These are phyloP conservation scores for Trichosporon asahii DNA, from an alignment of 1,284 basidiomycete genomes.

Conservation along the genomic window DNA sequence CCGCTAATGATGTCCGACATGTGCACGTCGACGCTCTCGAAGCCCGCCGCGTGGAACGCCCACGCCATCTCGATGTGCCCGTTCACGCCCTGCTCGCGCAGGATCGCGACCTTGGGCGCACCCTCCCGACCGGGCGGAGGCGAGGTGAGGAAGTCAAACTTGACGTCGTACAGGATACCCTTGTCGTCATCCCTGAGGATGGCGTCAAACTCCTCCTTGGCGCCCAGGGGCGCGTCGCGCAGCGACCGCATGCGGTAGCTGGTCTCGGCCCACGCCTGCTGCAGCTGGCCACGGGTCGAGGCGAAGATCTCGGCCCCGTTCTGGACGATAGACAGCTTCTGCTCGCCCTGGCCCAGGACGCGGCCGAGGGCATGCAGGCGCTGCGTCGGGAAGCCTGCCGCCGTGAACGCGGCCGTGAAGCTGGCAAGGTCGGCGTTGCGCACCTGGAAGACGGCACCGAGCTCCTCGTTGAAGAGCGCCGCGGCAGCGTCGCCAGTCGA, in stretches of 20 bases:
- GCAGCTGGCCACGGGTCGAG: conserved; percentile 67
- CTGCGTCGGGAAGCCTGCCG: conserved; percentile 67
- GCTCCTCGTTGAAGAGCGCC: conserved; percentile 90
- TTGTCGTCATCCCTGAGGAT: conserved; percentile 64
- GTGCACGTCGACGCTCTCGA: conserved; percentile 91
- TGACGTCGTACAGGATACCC: conserved; percentile 76
- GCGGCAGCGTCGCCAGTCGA: conserved; percentile 59
- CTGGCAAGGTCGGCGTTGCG: conserved; percentile 60
- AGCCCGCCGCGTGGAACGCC: conserved; percentile 90
- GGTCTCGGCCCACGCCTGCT: conserved; percentile 88
- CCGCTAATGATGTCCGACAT: conserved; percentile 94
- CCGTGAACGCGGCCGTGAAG: conserved; percentile 63
- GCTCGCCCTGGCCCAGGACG: conserved; percentile 60
- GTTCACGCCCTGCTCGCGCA: conserved; percentile 98
- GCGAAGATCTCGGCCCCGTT: conserved; percentile 61
- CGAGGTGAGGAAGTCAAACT: conserved; percentile 57
- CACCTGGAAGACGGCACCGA: conserved; percentile 90
- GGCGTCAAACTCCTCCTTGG: conserved; percentile 76
- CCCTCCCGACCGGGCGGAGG: conserved; percentile 35
- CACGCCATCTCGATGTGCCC: conserved; percentile 98
- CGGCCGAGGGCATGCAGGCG: conserved; percentile 73
- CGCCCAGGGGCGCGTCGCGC: conserved; percentile 76
- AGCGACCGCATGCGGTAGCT: conserved; percentile 86
- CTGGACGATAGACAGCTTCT: conserved; percentile 63
- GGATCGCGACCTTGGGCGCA: conserved; percentile 86